Conservation (phyloP, 345 rosid genomes). For the Corymbia maculata region DNA sequence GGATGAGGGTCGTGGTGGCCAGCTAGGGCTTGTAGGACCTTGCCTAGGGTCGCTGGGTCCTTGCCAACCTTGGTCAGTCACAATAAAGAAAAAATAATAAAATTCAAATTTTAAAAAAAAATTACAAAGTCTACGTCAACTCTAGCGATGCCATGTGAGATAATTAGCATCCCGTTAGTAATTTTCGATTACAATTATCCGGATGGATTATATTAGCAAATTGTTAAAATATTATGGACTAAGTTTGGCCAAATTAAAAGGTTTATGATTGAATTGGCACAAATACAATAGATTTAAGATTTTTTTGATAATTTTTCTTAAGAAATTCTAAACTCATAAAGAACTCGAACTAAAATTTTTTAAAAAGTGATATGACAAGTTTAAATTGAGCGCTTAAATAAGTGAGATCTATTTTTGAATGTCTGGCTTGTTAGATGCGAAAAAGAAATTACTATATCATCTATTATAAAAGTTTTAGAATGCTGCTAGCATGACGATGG, state of each 20-base stretch:
- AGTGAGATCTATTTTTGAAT: neutral
- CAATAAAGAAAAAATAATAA: too few species aligned
- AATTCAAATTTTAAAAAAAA: too few species aligned
- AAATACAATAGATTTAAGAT: too few species aligned
- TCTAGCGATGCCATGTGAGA: accelerated
- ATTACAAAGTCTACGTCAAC: too few species aligned
- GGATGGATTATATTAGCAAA: accelerated
- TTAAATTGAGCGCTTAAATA: neutral
- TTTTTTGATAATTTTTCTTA: too few species aligned
- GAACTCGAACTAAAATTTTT: neutral
- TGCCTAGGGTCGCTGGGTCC: too few species aligned
- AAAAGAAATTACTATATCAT: neutral
- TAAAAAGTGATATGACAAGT: neutral
- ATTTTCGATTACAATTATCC: too few species aligned
- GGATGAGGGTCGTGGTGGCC: accelerated
- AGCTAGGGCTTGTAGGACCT: accelerated
- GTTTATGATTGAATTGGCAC: too few species aligned
- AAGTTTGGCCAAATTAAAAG: too few species aligned
- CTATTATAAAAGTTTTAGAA: neutral
- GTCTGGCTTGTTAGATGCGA: neutral
- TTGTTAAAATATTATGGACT: too few species aligned
- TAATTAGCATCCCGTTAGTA: accelerated
- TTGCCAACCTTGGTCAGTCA: accelerated
- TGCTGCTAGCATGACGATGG: neutral
- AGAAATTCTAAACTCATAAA: too few species aligned